Base-by-base conservation (phyloP, 140 eudicot genomes). In the Bidens hawaiensis region DNA sequence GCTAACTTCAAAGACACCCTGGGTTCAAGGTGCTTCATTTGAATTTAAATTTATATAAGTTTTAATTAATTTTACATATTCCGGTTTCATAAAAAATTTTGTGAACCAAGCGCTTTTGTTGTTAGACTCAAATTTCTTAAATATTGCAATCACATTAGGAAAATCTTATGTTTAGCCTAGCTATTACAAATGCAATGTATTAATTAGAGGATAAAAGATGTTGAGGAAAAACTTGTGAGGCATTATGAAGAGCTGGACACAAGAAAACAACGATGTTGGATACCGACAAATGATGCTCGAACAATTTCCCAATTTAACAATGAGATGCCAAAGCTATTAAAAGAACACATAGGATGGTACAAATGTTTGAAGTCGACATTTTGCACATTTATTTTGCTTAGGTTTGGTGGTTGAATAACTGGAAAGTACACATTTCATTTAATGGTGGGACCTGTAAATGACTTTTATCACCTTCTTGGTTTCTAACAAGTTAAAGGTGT, bases 371-470 rank as follows among this genome's bases (percentile, higher is more conserved):
- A 28, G 31, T 58, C 16, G 26, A 63, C 41, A 27, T 41, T 63
- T 8, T 64, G 50, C 72, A 64, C 71, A 30, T 34, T 30, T 55
- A 47, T 34, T 55, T 72, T 22, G 42, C 41, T 72, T 60, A 47
- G 34, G 30, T 72, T 60, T 57, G 34, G 61, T 61, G 54, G 57
- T 71, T 49, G 55, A 28, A 62, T 62, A 40, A 40, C 48, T 62
- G 19, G 16, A 42, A 72, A 63, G 60, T 72, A 55, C 77, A 72
- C 53, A 43, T 55, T 64, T 72, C 15, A 72, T n/a, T 54, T 64
- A 64, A 41, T 72, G 78, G 78, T 64, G 67, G 78, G 72, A 45
- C 78, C 78, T 42, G 5, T 16, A 23, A 31, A 71, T 54, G 16
- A 65, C 55, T 72, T 72, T 36, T 42, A 24, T 31, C 66, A 57